Evolutionary conservation across 2,329 filamentous ascomycete species (phyloP), one percentile per base, ranked within the genome.

Genomic region (Alternaria brassicae): DNA sequence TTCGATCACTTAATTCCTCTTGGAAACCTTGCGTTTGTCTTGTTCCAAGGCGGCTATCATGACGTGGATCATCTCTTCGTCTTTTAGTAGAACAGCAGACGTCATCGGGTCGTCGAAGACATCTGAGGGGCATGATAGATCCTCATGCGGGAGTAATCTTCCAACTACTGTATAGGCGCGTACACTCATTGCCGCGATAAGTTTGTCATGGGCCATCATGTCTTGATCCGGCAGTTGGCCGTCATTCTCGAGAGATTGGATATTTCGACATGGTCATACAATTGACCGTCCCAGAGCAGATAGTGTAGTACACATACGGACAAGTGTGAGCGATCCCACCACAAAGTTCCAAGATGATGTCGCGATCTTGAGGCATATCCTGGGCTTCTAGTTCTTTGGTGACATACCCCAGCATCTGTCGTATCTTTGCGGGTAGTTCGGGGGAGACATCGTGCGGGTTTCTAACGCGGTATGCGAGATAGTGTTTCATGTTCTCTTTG

Each of bases 371-470:
- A 1, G 7, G 15, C 9, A 2, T 21, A 8, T 32, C 12, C 13
- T 1, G 17, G 8, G 27, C 6, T 10, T 17, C 19, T 10, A 45
- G n/a, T 5, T 45, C 27, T 12, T 32, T 47, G 42, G 27, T 47
- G 6, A 32, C 8, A 9, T 47, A 47, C 2, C 32, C 28, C 6
- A 47, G n/a, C 42, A 47, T 47, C 1, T 32, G 12, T 6, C 15
- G 42, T 47, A 47, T 47, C 42, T 32, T 47, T 10, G 27, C 28
- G n/a, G 12, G 42, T 7, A 47, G 42, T 19, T 47, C 27, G 17
- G 17, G 42, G 12, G 6, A n/a, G 12, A 47, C 42, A 47, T 47
- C 42, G 6, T 28, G 42, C 5, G 42, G 28, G 21, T 15, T 47
- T 28, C 32, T 47, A 2, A 47, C 27, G 42, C 21, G 42, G 19